Evolutionary conservation across 2,329 filamentous ascomycete species (phyloP).

Genomic region (Aspergillus oerlinghausenensis): DNA sequence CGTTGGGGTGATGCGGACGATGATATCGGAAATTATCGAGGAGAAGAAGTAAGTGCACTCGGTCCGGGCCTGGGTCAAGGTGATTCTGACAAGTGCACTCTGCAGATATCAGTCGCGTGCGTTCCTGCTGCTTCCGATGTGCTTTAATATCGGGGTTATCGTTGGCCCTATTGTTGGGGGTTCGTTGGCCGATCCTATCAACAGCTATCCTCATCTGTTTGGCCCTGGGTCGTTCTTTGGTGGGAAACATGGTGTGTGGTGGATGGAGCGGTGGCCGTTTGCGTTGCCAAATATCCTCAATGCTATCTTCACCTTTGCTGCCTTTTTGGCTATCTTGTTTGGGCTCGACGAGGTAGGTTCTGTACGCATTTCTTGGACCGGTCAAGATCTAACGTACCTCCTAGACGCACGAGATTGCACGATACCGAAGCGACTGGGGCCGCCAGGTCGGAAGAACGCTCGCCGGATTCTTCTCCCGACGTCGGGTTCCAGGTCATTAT

Average conservation of each 20-base stretch:
- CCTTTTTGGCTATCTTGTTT: conserved; percentile 54
- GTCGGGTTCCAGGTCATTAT: conserved; percentile 27
- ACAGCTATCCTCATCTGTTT: conserved; percentile 59
- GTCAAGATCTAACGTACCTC: neutral
- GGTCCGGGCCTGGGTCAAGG: neutral
- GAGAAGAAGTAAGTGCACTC: conserved; percentile 56
- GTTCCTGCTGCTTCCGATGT: conserved; percentile 61
- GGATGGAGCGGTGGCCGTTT: conserved; percentile 64
- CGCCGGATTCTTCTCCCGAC: conserved; percentile 22
- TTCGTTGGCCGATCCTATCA: conserved; percentile 61
- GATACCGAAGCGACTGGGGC: conserved; percentile 39
- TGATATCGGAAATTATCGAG: conserved; percentile 67
- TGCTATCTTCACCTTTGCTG: conserved; percentile 54
- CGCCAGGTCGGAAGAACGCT: conserved; percentile 35
- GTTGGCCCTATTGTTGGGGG: conserved; percentile 60
- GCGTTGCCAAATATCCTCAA: conserved; percentile 66
- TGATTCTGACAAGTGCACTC: neutral
- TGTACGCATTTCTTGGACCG: neutral
- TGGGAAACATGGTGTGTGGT: conserved; percentile 54
- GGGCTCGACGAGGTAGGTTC: conserved; percentile 60
- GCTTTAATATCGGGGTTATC: conserved; percentile 63
- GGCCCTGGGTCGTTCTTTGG: conserved; percentile 55
- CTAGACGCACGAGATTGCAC: conserved; percentile 36
- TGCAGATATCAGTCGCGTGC: conserved; percentile 47
- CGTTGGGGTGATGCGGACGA: conserved; percentile 68